These are phyloP conservation scores for Moesziomyces aphidis DNA, from an alignment of 1,284 basidiomycete genomes.

Conservation along the genomic window DNA sequence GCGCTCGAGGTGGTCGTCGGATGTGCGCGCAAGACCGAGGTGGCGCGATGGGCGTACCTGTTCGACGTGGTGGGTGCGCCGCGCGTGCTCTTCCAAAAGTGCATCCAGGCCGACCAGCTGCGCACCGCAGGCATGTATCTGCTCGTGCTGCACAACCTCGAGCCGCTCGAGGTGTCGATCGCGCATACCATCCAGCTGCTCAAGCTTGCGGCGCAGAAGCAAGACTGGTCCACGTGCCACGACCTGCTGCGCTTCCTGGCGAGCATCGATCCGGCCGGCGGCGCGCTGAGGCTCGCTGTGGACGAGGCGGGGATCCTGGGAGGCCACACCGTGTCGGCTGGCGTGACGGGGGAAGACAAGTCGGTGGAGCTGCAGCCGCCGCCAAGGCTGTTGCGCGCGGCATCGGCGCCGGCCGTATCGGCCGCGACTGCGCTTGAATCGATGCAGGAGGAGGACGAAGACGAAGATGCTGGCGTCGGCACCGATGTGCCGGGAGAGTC, in stretches of 20 bases:
- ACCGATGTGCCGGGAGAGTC: neutral
- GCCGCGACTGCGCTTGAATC: constrained; percentile 24
- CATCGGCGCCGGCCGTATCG: constrained; percentile 12
- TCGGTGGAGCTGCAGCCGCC: constrained; percentile 5
- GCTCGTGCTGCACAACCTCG: constrained; percentile 90
- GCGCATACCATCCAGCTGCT: constrained; percentile 57
- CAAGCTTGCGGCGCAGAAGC: constrained; percentile 42
- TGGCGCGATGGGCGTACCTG: constrained; percentile 86
- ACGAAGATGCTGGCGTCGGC: neutral
- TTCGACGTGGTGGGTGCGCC: constrained; percentile 93
- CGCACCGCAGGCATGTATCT: constrained; percentile 94
- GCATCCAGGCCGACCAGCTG: constrained; percentile 79
- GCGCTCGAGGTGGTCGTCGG: constrained; percentile 92
- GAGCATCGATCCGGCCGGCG: constrained; percentile 73
- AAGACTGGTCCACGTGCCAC: constrained; percentile 53
- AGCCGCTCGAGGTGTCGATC: constrained; percentile 76
- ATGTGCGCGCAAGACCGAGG: constrained; percentile 96
- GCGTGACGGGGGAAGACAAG: neutral
- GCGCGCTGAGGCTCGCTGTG: constrained; percentile 32
- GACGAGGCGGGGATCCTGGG: constrained; percentile 26
- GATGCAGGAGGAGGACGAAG: constrained; percentile 40
- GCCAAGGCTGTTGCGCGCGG: constrained; percentile 10
- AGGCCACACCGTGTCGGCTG: neutral
- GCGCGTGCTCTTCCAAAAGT: constrained; percentile 88
- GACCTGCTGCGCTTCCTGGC: constrained; percentile 70